These are phyloP conservation scores for Aspergillus saccharolyticus DNA, from an alignment of 495 filamentous ascomycete genomes.

Conservation along the genomic window DNA sequence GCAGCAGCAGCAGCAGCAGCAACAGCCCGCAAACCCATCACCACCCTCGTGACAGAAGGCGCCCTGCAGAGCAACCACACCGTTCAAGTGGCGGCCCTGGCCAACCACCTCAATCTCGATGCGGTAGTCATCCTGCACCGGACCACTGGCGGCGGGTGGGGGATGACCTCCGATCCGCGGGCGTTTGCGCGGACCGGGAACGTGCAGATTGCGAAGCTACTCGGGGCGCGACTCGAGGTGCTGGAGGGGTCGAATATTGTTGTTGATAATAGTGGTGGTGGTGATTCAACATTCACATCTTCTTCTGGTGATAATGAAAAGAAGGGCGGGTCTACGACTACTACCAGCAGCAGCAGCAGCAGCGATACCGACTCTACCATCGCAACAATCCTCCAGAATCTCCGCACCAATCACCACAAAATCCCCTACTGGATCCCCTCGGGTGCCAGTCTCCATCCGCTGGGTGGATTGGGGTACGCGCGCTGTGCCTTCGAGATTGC, in stretches of 20 bases:
- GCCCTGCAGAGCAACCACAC: constrained; percentile 42
- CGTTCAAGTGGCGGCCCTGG: constrained; percentile 33
- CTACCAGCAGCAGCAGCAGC: too few relatives aligned
- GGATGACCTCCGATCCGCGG: constrained; percentile 9
- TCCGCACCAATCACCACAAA: constrained; percentile 6
- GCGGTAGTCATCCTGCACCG: constrained; percentile 27
- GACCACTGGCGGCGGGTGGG: constrained; percentile 26
- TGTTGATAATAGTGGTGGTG: too few relatives aligned
- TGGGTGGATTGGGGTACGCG: constrained; percentile 38
- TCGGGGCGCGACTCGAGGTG: constrained; percentile 39
- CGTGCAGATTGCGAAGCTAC: constrained; percentile 26
- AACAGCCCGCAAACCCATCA: constrained; percentile 12
- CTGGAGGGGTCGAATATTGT: constrained; percentile 14
- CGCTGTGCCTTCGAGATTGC: constrained; percentile 36
- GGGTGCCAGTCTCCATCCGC: constrained; percentile 37
- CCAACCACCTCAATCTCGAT: constrained; percentile 24
- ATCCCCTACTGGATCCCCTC: constrained; percentile 36
- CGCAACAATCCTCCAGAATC: not conserved
- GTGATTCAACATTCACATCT: not conserved
- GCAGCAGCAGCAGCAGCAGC: not conserved
- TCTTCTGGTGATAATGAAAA: not conserved
- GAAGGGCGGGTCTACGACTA: too few relatives aligned
- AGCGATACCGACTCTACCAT: too few relatives aligned
- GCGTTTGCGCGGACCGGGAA: constrained; percentile 28
- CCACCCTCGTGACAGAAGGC: constrained; percentile 38